Conservation (phyloP, 768 basidiomycete species). For the Mycena leptocephala region DNA sequence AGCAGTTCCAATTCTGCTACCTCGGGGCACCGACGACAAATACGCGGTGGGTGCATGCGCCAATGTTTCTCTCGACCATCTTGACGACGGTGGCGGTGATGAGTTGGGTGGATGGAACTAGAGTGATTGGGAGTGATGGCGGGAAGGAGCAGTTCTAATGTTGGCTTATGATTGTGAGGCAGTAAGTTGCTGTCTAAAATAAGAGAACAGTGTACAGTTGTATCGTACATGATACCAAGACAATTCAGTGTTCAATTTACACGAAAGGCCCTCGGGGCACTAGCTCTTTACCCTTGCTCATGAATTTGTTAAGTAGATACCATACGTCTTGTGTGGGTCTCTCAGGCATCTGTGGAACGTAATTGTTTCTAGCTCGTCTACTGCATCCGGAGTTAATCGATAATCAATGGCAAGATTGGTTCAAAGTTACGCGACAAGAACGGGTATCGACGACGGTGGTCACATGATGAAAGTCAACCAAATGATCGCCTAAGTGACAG, state of each 20-base stretch:
- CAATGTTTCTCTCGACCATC: slow-evolving; percentile 21
- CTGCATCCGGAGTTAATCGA: no score
- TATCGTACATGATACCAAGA: slow-evolving; percentile 16
- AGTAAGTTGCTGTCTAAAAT: slow-evolving; percentile 6
- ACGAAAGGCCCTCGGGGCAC: slow-evolving; percentile 16
- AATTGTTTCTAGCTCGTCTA: no score
- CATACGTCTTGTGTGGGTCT: no score
- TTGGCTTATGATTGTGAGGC: slow-evolving; percentile 11
- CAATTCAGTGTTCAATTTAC: slow-evolving; percentile 14
- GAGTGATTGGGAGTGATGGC: slow-evolving; percentile 16
- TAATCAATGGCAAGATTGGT: no score
- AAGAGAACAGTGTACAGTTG: slow-evolving; percentile 19
- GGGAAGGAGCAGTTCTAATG: slow-evolving; percentile 13
- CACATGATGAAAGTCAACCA: no score
- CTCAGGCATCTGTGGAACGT: no score
- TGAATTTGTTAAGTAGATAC: slow-evolving; percentile 14
- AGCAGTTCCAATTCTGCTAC: slow-evolving; percentile 22
- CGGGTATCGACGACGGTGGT: no score
- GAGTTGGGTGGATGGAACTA: slow-evolving; percentile 19
- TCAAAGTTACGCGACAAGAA: no score
- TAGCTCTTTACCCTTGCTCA: slow-evolving; percentile 16
- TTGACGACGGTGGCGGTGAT: slow-evolving; percentile 17
- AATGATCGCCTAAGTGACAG: no score
- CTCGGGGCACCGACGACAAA: slow-evolving; percentile 19
- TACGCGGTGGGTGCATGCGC: slow-evolving; percentile 21